Base-by-base conservation (phyloP, 371 early-diverging fungal genomes). In the Mortierella sp. region DNA sequence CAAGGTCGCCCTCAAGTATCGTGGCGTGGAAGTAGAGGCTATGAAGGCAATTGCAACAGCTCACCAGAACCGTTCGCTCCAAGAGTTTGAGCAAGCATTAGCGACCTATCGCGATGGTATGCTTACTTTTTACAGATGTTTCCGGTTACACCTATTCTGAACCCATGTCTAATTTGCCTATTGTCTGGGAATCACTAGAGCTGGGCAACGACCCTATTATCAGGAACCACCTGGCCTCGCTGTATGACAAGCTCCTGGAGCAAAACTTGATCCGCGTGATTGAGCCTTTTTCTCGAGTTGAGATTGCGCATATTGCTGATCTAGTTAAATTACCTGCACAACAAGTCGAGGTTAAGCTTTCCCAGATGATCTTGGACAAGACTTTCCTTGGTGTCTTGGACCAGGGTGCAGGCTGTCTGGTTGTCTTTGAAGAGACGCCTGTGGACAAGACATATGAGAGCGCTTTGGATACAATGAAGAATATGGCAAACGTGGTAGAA, bases 301-400 rank as follows among this genome's bases (percentile, higher is more conserved):
- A 98, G 86, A 97, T 99, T 76, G 84, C 93, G 20, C 97, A 98
- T 84, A 94, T 99, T 72, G 98, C 99, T 16, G 88, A 95, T 54
- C 89, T 97, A 68, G 94, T 99, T 62, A 94, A 96, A 72, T 86
- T 98, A 49, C 97, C 97, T 10, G 92, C 95, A 64, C 87, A 88
- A 32, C 95, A 96, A 72, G 99, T 99, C 12, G 99, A 99, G 80
- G 87, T 91, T 58, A 98, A 98, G 90, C 88, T 99, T 57, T 97
- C 97, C 66, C 97, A 98, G 84, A 98, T 99, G 99, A 99, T 99
- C 76, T 88, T 99, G 77, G 99, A 99, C 88, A 94, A 96, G 85
- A 94, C 94, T 22, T 94, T 99, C 83, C 88, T 91, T 67, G 99
- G 99, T 52, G 96, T 98, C 73, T 87, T 99, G 69, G 99, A 99